Percentiles rank a stretch among this genome's conserved stretches.
These are phyloP conservation scores for Aspergillus tamarii DNA, from an alignment of 2,329 filamentous ascomycete species.

Conservation along the genomic window DNA sequence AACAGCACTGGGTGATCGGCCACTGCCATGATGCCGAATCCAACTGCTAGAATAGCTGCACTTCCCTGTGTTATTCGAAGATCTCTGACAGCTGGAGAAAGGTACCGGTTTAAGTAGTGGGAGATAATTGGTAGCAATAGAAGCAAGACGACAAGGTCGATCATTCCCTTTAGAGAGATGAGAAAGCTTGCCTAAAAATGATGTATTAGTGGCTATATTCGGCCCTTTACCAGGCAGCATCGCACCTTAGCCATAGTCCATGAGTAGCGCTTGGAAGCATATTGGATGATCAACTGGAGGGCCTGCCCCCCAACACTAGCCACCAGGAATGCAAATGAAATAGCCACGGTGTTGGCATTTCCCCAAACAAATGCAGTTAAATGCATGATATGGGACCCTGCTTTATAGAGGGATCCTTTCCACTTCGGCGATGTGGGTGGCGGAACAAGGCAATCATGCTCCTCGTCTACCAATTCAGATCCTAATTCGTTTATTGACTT, in stretches of 20 bases:
- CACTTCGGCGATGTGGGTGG: not conserved
- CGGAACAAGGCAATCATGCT: not conserved
- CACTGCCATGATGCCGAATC: conserved; percentile 15
- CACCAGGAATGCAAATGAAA: conserved; percentile 13
- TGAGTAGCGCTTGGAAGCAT: conserved; percentile 17
- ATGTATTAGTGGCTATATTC: not conserved
- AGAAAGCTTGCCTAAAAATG: conserved; percentile 13
- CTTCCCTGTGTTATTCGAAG: conserved; percentile 12
- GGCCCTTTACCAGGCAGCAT: not conserved
- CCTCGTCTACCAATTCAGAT: not conserved
- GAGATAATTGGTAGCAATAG: conserved; percentile 14
- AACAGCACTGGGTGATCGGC: conserved; percentile 12
- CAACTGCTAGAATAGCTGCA: not conserved
- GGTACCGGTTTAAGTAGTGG: conserved; percentile 3
- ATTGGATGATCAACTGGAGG: conserved; percentile 16
- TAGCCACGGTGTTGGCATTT: conserved; percentile 3
- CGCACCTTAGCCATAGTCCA: conserved; percentile 19
- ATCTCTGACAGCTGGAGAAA: conserved; percentile 11
- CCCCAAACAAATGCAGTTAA: conserved; percentile 9
- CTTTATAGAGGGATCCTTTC: not conserved
- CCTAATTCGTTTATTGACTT: not conserved
- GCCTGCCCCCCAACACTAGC: conserved; percentile 13
- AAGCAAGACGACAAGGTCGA: conserved; percentile 12
- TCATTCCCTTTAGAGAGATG: conserved; percentile 13
- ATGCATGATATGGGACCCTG: conserved; percentile 3